Conservation (phyloP, 805 yeast genomes). For the Wickerhamia fluorescens region DNA sequence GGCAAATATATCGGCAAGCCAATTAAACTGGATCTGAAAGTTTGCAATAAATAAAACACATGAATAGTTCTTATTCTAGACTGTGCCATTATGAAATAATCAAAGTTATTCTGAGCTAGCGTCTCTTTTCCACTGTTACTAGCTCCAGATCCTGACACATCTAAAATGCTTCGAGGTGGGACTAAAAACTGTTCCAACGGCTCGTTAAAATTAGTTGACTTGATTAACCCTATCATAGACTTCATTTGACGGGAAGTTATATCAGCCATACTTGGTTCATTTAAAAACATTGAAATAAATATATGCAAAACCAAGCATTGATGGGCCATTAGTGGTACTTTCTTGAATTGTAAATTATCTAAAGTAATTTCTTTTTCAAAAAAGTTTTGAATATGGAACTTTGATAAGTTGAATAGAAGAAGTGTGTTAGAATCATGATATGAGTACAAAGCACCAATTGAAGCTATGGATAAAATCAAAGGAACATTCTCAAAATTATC, state of each 20-base stretch:
- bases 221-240: constrained; percentile 47
- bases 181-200: constrained; percentile 40
- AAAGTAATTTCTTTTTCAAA: constrained; percentile 47
- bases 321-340: constrained; percentile 49
- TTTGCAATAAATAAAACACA: constrained; percentile 43
- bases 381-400: constrained; percentile 57
- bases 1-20: constrained; percentile 36
- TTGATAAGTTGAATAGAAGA: constrained; percentile 59
- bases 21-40: constrained; percentile 37
- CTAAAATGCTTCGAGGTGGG: constrained; percentile 28
- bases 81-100: constrained; percentile 48
- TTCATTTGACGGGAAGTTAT: constrained; percentile 46
- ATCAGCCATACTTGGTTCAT: constrained; percentile 44
- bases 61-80: constrained; percentile 50
- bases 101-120: constrained; percentile 35
- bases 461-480: constrained; percentile 69
- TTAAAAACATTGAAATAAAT: constrained; percentile 49
- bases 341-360: constrained; percentile 42
- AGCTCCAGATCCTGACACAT: constrained; percentile 7
- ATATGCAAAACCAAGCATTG: constrained; percentile 52
- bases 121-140: constrained; percentile 4
- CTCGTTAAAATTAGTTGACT: constrained; percentile 44
- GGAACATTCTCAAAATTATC: constrained; percentile 49
- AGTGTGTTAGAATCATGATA: constrained; percentile 75
- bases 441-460: constrained; percentile 83